These are phyloP conservation scores for Candida ulmi DNA, from an alignment of 805 yeast species.

Conservation along the genomic window DNA sequence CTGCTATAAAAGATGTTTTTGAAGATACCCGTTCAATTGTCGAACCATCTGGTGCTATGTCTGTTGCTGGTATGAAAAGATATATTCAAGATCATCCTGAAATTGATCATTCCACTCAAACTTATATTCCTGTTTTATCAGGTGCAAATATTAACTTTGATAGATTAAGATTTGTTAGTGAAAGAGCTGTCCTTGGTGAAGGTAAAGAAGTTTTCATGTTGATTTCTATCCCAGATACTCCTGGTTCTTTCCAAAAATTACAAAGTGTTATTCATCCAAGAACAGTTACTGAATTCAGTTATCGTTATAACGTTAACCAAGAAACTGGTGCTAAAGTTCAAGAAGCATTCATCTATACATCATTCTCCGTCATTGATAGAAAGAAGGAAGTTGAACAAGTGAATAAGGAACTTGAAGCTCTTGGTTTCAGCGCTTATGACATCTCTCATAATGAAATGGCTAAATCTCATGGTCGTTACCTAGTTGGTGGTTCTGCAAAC, in stretches of 20 bases:
- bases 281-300: slow-evolving; percentile 89
- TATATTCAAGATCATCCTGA: slow-evolving; percentile 68
- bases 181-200: slow-evolving; percentile 97
- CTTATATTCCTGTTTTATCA: slow-evolving; percentile 79
- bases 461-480: slow-evolving; percentile 90
- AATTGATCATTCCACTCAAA: slow-evolving; percentile 59
- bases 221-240: slow-evolving; percentile 85
- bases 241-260: slow-evolving; percentile 81
- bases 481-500: slow-evolving; percentile 86
- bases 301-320: slow-evolving; percentile 55
- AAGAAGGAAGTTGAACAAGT: slow-evolving; percentile 67
- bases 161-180: slow-evolving; percentile 90
- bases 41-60: slow-evolving; percentile 96
- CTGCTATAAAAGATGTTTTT: slow-evolving; percentile 94
- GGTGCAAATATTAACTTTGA: slow-evolving; percentile 99
- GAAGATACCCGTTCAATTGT: slow-evolving; percentile 92
- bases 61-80: slow-evolving; percentile 91
- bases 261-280: slow-evolving; percentile 81
- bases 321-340: slow-evolving; percentile 25
- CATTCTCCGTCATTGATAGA: slow-evolving; percentile 78
- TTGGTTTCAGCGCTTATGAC: slow-evolving; percentile 74
- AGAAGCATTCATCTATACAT: slow-evolving; percentile 77
- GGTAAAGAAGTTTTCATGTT: slow-evolving; percentile 93
- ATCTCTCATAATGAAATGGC: slow-evolving; percentile 93
- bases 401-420: slow-evolving; percentile 46